These are phyloP conservation scores for Wickerhamiella galacta DNA, from an alignment of 805 yeast genomes.

Conservation along the genomic window DNA sequence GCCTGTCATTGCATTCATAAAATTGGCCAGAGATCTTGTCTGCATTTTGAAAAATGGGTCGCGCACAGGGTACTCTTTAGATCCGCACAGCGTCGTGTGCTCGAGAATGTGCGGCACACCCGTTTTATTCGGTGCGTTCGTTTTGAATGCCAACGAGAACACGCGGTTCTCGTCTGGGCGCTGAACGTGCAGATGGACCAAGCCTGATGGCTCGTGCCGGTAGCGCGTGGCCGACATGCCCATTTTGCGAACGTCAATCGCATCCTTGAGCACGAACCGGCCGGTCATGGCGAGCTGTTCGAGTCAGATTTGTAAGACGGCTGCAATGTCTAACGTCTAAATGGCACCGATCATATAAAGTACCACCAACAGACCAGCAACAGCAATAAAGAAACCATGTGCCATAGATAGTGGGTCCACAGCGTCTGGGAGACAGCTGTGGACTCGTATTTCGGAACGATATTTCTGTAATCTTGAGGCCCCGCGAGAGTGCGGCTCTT, in stretches of 20 bases:
- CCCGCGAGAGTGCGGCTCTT: no score
- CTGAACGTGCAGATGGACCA: conserved; percentile 74
- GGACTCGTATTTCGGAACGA: no score
- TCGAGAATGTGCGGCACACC: conserved; percentile 95
- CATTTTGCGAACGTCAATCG: conserved; percentile 62
- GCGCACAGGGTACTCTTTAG: conserved; percentile 76
- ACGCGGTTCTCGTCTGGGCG: conserved; percentile 74
- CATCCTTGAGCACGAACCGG: conserved; percentile 52
- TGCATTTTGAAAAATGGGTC: conserved; percentile 98
- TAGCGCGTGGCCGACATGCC: conserved; percentile 64
- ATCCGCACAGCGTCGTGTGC: conserved; percentile 92
- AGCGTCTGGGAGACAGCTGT: no score
- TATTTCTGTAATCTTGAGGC: no score
- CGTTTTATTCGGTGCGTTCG: conserved; percentile 86
- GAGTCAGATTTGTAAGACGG: conserved; percentile 7
- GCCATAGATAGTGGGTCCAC: no score
- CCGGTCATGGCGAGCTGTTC: conserved; percentile 6
- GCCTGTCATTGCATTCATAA: conserved; percentile 99
- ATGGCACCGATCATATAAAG: no score
- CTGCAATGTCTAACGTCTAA: no score
- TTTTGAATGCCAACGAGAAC: conserved; percentile 76
- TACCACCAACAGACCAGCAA: no score
- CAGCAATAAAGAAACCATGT: no score
- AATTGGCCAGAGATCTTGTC: conserved; percentile 82
- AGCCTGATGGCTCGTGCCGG: conserved; percentile 49